These are phyloP conservation scores for Phytopythium ostracodes DNA, from an alignment of 352 stramenopile genomes.

Conservation along the genomic window DNA sequence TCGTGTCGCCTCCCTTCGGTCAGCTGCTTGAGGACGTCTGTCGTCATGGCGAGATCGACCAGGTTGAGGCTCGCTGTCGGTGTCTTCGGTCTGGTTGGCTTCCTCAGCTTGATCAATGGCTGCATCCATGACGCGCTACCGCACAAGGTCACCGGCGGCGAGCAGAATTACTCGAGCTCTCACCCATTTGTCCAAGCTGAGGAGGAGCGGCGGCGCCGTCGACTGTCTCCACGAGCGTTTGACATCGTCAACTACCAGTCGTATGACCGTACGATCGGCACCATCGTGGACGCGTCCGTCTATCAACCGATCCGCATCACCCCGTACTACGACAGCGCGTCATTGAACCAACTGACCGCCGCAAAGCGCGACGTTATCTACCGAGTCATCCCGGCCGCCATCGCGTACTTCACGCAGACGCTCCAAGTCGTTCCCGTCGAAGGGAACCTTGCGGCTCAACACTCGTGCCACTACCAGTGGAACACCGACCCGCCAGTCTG, in stretches of 20 bases:
- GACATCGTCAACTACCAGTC: constrained; percentile 10
- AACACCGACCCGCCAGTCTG: constrained; percentile 43
- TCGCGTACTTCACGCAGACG: constrained; percentile 35
- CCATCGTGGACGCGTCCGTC: constrained; percentile 8
- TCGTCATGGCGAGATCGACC: not conserved
- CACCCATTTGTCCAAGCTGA: constrained; percentile 20
- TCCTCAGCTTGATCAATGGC: not conserved
- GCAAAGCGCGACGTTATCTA: constrained; percentile 32
- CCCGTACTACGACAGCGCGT: constrained; percentile 56
- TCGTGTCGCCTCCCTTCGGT: not conserved
- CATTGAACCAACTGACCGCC: constrained; percentile 27
- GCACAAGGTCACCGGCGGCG: constrained; percentile 10
- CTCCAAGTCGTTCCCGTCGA: constrained; percentile 63
- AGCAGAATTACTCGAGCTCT: constrained; percentile 14
- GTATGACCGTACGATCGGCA: constrained; percentile 29
- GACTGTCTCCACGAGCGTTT: not conserved
- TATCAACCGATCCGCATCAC: constrained; percentile 65
- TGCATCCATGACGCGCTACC: constrained; percentile 31
- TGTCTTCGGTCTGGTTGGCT: not conserved
- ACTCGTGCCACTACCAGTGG: constrained; percentile 44
- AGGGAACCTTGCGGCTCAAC: constrained; percentile 50
- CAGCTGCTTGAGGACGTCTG: not conserved
- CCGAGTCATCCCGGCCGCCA: constrained; percentile 51
- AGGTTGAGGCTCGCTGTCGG: not conserved
- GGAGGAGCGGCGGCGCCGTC: constrained; percentile 6